Evolutionary conservation across 192 early-diverging fungal species (phyloP).

Genomic region (Umbelopsis ramanniana): DNA sequence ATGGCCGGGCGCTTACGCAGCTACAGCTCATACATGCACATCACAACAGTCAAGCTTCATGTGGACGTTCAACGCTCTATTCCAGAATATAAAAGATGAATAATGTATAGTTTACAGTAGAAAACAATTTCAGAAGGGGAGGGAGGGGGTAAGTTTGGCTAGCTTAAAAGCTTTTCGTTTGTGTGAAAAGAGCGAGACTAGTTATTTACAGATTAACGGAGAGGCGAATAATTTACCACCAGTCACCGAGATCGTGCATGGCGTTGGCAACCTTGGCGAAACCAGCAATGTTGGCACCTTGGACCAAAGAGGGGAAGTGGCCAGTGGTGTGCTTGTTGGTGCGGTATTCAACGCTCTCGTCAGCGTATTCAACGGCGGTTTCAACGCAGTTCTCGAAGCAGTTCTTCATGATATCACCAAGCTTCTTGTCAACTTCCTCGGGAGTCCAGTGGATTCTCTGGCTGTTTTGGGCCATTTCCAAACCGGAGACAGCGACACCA

Average conservation of each 20-base stretch:
- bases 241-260: conserved; percentile 54
- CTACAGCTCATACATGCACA: no score
- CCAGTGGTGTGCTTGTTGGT: conserved; percentile 11
- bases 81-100: neutral
- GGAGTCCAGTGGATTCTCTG: conserved; percentile 59
- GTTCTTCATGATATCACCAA: conserved; percentile 59
- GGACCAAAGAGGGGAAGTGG: conserved; percentile 16
- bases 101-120: conserved; percentile 20
- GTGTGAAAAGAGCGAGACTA: neutral
- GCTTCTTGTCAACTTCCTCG: conserved; percentile 54
- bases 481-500: conserved; percentile 58
- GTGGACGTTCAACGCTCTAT: conserved; percentile 21
- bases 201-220: conserved; percentile 8
- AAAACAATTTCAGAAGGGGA: neutral
- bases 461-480: conserved; percentile 64
- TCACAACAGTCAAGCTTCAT: neutral
- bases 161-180: neutral
- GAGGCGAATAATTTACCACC: conserved; percentile 20
- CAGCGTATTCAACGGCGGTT: conserved; percentile 46
- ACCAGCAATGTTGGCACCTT: conserved; percentile 61
- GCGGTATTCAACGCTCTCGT: conserved; percentile 21
- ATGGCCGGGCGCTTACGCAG: no score
- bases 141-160: neutral
- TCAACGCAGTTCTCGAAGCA: conserved; percentile 58
- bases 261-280: conserved; percentile 61